Base-by-base conservation (phyloP, 2,329 filamentous ascomycete species). In the Dactylonectria estremocensis region DNA sequence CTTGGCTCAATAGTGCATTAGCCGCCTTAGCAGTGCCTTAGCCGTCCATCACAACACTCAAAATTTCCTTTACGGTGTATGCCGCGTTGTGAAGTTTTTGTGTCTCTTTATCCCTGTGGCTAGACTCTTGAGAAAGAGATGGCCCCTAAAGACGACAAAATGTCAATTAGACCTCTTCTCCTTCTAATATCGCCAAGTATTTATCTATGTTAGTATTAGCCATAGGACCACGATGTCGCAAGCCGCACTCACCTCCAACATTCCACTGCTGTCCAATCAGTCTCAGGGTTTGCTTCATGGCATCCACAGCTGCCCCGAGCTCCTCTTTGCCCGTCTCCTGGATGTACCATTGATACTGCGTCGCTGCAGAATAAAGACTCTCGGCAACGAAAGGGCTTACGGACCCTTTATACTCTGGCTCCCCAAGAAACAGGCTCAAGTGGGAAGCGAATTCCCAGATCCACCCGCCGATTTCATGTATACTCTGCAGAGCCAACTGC, bases 361-460 rank as follows among this genome's bases (percentile, higher is more conserved):
- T 58, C 18, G 64, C 48, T 2, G 64, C 53, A 6, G 52, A 16
- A 22, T 67, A 67, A 13, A 67, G 35, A 33, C 52, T 57, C 11
- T 67, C 43, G 16, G 64, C 46, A 2, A 45, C 20, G 13, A 67
- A 67, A 16, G 64, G 64, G 13, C 64, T 57, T 11, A 35, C 43
- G 5, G 22, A 10, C 3, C 22, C 5, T 18, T 22, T 16, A 8
- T 46, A 31, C 11, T 14, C 20, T 45, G 40, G 48, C 22, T 24
- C 18, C 16, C 53, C 31, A 28, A 46, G 48, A 5, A 64, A 16
- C 3, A 13, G 7, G 3, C 33, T 11, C 16, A 62, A 11, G 8
- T 53, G 18, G 13, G 59, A 63, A 10, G 64, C 64, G 40, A 59
- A 58, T 3, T 53, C 53, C 58, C 64, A 63, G 2, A 49, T 43